A percentile compares a stretch with the other conserved stretches of the same genome.
Conservation (phyloP, 1,284 basidiomycete species). For the Meripilus lineatus region DNA sequence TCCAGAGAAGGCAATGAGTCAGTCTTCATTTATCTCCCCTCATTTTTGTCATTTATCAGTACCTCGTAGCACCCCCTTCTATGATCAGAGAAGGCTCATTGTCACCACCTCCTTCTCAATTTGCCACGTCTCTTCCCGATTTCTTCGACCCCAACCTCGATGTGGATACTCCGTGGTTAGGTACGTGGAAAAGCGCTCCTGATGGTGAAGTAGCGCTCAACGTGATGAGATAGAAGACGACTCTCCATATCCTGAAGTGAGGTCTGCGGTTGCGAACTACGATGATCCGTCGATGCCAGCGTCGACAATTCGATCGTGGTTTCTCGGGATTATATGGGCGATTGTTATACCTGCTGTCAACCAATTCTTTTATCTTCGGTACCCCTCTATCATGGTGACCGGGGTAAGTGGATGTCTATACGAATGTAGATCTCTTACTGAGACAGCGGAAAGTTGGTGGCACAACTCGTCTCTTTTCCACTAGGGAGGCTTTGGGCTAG, state of each 20-base stretch:
- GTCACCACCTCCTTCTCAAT: not conserved
- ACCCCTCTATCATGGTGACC: slow-evolving; percentile 45
- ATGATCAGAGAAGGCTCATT: not conserved
- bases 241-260: slow-evolving; percentile 31
- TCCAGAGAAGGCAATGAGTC: not conserved
- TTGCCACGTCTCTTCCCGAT: slow-evolving; percentile 13
- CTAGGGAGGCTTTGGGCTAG: slow-evolving; percentile 52
- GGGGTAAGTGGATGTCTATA: slow-evolving; percentile 16
- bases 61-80: not conserved
- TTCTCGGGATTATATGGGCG: slow-evolving; percentile 42
- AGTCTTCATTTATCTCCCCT: not conserved
- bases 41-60: not conserved
- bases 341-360: slow-evolving; percentile 53
- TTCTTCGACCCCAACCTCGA: slow-evolving; percentile 27
- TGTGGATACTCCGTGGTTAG: slow-evolving; percentile 21
- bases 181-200: slow-evolving; percentile 11
- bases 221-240: slow-evolving; percentile 22
- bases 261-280: slow-evolving; percentile 30
- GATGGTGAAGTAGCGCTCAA: not conserved
- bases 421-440: not conserved
- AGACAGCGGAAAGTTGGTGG: slow-evolving; percentile 36
- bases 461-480: slow-evolving; percentile 57
- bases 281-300: slow-evolving; percentile 30
- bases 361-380: slow-evolving; percentile 67
- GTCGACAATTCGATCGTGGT: slow-evolving; percentile 57